These are phyloP conservation scores for Epichloe scottii DNA, from an alignment of 2,329 filamentous ascomycete species.

Conservation along the genomic window DNA sequence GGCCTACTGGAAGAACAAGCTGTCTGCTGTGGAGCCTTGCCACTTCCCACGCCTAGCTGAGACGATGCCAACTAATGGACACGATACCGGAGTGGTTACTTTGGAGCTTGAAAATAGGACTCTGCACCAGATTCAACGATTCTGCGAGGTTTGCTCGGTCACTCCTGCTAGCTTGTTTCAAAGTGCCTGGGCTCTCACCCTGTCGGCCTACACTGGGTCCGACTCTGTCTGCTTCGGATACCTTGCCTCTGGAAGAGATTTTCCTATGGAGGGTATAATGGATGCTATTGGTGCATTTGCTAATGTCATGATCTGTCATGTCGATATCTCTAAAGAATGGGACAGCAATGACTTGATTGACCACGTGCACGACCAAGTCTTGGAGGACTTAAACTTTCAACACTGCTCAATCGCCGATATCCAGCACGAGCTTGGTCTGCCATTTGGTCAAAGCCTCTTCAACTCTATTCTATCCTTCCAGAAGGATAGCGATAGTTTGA, in stretches of 20 bases:
- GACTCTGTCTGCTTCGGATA: constrained; percentile 8
- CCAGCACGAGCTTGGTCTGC: constrained; percentile 20
- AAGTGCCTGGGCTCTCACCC: constrained; percentile 8
- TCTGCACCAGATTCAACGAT: background rate
- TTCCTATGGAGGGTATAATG: constrained; percentile 3
- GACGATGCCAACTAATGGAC: background rate
- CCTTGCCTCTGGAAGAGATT: constrained; percentile 7
- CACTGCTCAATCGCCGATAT: constrained; percentile 35
- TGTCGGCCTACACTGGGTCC: constrained; percentile 6
- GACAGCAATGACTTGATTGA: background rate
- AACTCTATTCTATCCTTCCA: constrained; percentile 22
- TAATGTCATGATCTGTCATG: constrained; percentile 6
- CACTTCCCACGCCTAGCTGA: constrained; percentile 1
- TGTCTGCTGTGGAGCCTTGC: constrained; percentile 5
- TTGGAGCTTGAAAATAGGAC: background rate
- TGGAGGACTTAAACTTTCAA: constrained; percentile 33
- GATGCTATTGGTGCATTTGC: constrained; percentile 6
- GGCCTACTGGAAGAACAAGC: constrained; percentile 7
- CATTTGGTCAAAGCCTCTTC: constrained; percentile 14
- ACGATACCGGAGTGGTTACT: background rate
- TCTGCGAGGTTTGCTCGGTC: constrained; percentile 1
- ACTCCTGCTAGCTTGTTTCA: constrained; percentile 6
- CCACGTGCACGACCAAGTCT: constrained; percentile 29
- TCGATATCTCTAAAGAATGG: constrained; percentile 14
- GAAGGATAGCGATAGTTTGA: constrained; percentile 3